phyloP scores from a whole-genome alignment of 2,329 filamentous ascomycete genomes.

The Albifimbria verrucaria region DNA sequence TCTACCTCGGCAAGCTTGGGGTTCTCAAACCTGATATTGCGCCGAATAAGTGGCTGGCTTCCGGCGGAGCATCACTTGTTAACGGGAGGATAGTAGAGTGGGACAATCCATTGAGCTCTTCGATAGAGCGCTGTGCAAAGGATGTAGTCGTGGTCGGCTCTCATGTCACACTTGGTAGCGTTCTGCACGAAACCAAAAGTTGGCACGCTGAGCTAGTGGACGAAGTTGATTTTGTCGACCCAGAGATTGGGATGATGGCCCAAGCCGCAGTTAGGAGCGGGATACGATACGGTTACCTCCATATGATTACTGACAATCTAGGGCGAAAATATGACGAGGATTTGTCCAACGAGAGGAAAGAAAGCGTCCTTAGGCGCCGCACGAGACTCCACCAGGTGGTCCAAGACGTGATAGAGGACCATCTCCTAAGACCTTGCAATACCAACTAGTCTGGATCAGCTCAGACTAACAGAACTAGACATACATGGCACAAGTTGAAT shows the following conservation, averaged over 20 bases:
- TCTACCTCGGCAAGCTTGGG: conserved; percentile 2
- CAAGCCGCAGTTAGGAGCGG: conserved; percentile 5
- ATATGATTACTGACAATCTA: conserved; percentile 5
- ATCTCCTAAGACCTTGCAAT: no score
- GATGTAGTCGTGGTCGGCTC: background rate
- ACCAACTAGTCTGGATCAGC: no score
- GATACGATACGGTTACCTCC: conserved; percentile 3
- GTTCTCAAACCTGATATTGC: conserved; percentile 1
- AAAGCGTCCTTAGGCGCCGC: background rate
- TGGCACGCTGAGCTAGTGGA: conserved; percentile 3
- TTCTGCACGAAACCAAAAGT: conserved; percentile 1
- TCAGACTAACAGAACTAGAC: no score
- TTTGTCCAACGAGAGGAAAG: conserved; percentile 4
- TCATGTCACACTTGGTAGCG: conserved; percentile 3
- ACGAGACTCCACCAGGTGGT: conserved; percentile 1
- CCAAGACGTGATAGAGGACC: conserved; percentile 2
- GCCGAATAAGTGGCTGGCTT: conserved; percentile 1
- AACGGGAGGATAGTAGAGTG: background rate
- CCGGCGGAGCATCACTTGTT: conserved; percentile 1
- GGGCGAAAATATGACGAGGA: conserved; percentile 3
- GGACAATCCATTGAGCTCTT: background rate
- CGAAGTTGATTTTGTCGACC: conserved; percentile 4
- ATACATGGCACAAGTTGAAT: no score
- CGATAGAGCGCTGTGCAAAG: background rate
- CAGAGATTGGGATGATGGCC: conserved; percentile 5